These are phyloP conservation scores for Lentinula guzmanii DNA, from an alignment of 768 basidiomycete species.

Conservation along the genomic window DNA sequence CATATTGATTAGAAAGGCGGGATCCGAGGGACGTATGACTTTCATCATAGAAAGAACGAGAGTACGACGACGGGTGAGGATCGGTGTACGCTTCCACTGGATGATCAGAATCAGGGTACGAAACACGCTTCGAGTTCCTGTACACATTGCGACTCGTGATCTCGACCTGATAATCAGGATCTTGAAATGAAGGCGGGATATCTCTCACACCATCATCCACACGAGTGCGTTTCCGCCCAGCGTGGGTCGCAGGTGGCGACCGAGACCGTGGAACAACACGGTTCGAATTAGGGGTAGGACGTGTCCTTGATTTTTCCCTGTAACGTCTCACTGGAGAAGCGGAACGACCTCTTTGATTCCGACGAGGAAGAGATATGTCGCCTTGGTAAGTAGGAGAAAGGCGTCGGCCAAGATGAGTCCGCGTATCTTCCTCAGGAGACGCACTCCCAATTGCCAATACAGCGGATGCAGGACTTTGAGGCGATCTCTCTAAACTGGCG, in stretches of 20 bases:
- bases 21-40: neutral
- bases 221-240: neutral
- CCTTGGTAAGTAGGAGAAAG: neutral
- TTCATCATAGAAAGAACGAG: neutral
- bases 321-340: neutral
- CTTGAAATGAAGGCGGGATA: neutral
- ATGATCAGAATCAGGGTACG: neutral
- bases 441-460: neutral
- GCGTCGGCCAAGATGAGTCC: neutral
- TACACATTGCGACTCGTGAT: neutral
- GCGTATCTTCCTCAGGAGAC: neutral
- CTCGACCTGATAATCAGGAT: neutral
- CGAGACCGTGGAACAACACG: neutral
- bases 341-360: neutral
- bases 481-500: neutral
- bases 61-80: neutral
- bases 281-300: too few relatives aligned
- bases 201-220: neutral
- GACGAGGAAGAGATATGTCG: neutral
- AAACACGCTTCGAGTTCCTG: neutral
- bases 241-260: neutral
- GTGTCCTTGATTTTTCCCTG: too few relatives aligned
- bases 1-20: neutral
- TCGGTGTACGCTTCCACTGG: neutral
- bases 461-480: neutral